Evolutionary conservation across 768 basidiomycete genomes (phyloP), one percentile per base, ranked within the genome.

Genomic region (Phaffia australis): DNA sequence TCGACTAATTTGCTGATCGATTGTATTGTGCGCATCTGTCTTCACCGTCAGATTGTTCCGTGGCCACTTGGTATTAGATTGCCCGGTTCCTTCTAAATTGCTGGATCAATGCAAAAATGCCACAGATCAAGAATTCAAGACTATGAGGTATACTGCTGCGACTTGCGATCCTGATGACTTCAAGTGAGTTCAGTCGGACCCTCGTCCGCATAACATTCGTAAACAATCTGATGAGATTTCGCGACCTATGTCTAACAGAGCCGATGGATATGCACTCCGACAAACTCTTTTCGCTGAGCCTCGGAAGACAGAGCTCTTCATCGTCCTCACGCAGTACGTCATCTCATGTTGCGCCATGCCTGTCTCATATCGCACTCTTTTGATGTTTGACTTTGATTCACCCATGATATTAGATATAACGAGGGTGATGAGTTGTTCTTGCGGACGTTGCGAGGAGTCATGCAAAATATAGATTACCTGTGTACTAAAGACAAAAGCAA

Each of bases 401-500:
- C 29, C 29, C 25, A 19, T 50, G 35, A 16, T 30, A n/a, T n/a
- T 19, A 47, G 27, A 48, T 56, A 54, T 52, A 69, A 65, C n/a
- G 67, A 69, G 67, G 67, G 64, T 52, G 67, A 69, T 30, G 62
- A 64, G 56, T 63, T 69, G 18, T 69, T 69, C 49, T 35, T 69
- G 14, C 62, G 81, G 73, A 91, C 88, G 15, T 89, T 91, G 87
- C 89, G 89, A 71, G 83, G 87, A 64, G 88, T 89, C 57, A 86
- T 89, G 78, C 89, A 90, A 81, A 90, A 90, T 74, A 77, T 90
- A 56, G 84, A 87, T 14, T 71, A 75, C 56, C 62, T 75, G 46
- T 73, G 74, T 63, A 70, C 72, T 6, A 71, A 71, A 54, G 49
- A 42, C 35, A 64, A 81, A 54, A 88, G 87, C 21, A 71, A 70